A percentile compares a stretch with the other conserved stretches of the same genome.
Conservation (phyloP, 108 stramenopile genomes). For the Nitzschia inconspicua region DNA sequence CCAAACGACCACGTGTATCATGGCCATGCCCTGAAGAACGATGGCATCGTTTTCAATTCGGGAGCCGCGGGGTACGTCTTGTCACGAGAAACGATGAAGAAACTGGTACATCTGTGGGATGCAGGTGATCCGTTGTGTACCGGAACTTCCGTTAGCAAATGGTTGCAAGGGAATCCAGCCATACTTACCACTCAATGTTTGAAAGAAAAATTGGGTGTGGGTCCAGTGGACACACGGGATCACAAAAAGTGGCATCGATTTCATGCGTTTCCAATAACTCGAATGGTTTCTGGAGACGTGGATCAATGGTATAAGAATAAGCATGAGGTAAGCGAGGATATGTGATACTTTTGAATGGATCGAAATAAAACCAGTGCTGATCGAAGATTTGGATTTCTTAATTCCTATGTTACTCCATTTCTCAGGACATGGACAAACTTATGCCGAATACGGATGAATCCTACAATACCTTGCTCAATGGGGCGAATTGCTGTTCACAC, state of each 20-base stretch:
- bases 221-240: constrained; percentile 66
- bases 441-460: constrained; percentile 34
- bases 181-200: constrained; percentile 66
- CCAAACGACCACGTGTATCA: constrained; percentile 67
- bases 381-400: neutral
- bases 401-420: neutral
- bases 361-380: neutral
- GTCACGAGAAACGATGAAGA: constrained; percentile 67
- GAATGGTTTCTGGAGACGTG: constrained; percentile 64
- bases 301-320: constrained; percentile 85
- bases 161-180: constrained; percentile 81
- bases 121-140: constrained; percentile 47
- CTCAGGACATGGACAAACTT: constrained; percentile 39
- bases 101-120: constrained; percentile 65
- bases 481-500: constrained; percentile 62
- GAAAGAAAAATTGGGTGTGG: constrained; percentile 40
- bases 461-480: constrained; percentile 45
- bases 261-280: constrained; percentile 72
- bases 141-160: constrained; percentile 42
- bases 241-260: constrained; percentile 65
- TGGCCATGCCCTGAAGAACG: constrained; percentile 71
- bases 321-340: constrained; percentile 37
- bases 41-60: constrained; percentile 67
- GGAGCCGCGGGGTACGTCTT: constrained; percentile 87
- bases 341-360: neutral